phyloP scores from a whole-genome alignment of 192 early-diverging fungal genomes.

The Geosiphon pyriformis region DNA sequence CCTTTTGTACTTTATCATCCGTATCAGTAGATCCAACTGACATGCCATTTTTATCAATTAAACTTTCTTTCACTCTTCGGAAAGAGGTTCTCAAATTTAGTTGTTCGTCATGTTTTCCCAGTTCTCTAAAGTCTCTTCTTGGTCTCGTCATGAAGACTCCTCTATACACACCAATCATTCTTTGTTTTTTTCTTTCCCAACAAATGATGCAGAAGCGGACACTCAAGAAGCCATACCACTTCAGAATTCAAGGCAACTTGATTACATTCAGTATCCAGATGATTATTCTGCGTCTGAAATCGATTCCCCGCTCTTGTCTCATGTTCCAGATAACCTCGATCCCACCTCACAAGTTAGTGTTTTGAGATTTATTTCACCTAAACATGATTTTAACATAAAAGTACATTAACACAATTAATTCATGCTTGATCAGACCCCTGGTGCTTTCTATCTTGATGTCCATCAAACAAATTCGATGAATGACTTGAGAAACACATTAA shows the following conservation, averaged over 20 bases:
- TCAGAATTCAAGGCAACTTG: not conserved
- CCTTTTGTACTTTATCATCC: too few species aligned
- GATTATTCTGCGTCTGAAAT: slow-evolving; percentile 4
- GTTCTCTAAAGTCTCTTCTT: not conserved
- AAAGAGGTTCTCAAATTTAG: too few species aligned
- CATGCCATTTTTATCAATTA: too few species aligned
- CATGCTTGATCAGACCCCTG: slow-evolving; percentile 40
- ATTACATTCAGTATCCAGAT: not conserved
- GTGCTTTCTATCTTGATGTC: slow-evolving; percentile 48
- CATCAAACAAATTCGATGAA: slow-evolving; percentile 29
- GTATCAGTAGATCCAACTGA: too few species aligned
- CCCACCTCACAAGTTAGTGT: too few species aligned
- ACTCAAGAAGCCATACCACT: slow-evolving; percentile 7
- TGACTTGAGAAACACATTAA: slow-evolving; percentile 31
- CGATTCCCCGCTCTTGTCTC: not conserved
- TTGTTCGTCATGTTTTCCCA: slow-evolving; percentile 17
- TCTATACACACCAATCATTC: slow-evolving; percentile 2
- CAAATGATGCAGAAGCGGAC: slow-evolving; percentile 4
- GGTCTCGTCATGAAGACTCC: not conserved
- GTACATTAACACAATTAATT: not conserved
- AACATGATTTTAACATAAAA: not conserved
- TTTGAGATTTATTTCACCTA: too few species aligned
- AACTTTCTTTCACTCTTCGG: too few species aligned
- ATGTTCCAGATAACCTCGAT: too few species aligned
- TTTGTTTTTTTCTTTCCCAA: slow-evolving; percentile 10